phyloP scores from a whole-genome alignment of 2,329 filamentous ascomycete genomes.

The Aspergillus clavatus region DNA sequence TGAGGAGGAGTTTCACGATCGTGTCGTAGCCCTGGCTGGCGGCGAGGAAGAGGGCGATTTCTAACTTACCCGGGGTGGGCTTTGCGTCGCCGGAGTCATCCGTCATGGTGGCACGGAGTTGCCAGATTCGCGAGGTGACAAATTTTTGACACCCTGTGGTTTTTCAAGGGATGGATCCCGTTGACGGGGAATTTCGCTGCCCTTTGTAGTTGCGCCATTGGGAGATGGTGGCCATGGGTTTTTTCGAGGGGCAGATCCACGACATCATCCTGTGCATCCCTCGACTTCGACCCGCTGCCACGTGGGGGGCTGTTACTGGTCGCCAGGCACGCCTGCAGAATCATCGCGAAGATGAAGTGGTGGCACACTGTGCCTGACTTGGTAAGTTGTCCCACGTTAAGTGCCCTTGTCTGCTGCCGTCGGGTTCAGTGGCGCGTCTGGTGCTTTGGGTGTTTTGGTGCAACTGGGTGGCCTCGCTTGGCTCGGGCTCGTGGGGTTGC shows the following conservation, averaged over 20 bases:
- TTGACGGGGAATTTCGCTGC: neutral
- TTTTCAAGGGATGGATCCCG: too few relatives aligned
- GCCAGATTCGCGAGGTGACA: too few relatives aligned
- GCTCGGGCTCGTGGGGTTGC: neutral
- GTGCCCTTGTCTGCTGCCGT: neutral
- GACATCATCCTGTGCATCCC: neutral
- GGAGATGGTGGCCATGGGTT: neutral
- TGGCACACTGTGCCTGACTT: neutral
- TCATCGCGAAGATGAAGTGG: neutral
- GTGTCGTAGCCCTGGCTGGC: conserved; percentile 22
- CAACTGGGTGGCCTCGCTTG: too few relatives aligned
- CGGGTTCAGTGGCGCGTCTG: neutral
- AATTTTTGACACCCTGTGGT: too few relatives aligned
- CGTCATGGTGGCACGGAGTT: too few relatives aligned
- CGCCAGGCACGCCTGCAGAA: neutral
- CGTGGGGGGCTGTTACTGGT: neutral
- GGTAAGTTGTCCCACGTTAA: neutral
- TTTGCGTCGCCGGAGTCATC: neutral
- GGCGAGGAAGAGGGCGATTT: conserved; percentile 21
- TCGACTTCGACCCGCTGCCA: neutral
- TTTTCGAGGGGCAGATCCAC: neutral
- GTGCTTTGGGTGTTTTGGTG: too few relatives aligned
- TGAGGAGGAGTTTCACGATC: conserved; percentile 19
- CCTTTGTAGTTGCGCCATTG: neutral
- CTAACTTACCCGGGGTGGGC: conserved; percentile 12